Base-by-base conservation (phyloP, 2,329 filamentous ascomycete genomes). In the Pestalotiopsis sp. region DNA sequence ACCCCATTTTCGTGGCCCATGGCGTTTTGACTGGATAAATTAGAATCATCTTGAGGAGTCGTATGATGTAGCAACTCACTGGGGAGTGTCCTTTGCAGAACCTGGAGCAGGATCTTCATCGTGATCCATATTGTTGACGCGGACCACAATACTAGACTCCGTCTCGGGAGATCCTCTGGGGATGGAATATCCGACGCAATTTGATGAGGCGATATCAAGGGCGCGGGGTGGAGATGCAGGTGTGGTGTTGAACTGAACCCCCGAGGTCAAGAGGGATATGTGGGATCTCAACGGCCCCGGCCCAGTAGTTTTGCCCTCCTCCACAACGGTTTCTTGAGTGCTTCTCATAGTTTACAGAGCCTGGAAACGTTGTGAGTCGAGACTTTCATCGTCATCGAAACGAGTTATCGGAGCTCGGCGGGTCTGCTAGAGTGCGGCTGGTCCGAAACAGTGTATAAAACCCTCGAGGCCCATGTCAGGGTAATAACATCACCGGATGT, bases 111-210 rank as follows among this genome's bases (percentile, higher is more conserved):
- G 71, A 61, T 70, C 71, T 56, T 69, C 61, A 60, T 74, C 74
- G 36, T 72, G 63, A 62, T 77, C 76, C 72, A 75, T 75, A n/a
- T 71, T 72, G 67, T 77, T 75, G 68, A 77, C 69, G 60, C 73
- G 74, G 49, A 78, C 77, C 56, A 78, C 70, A 12, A 77, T 77
- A 68, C 77, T 75, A 65, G 77, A 75, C 69, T 77, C 73, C n/a
- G 74, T 73, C 64, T 66, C 71, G 9, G 76, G 73, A 20, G 73
- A 75, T 41, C 72, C 74, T 66, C 73, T 73, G 7, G 76, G 73
- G 4, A 70, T 69, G 25, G 74, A 72, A 52, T 66, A 64, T 17
- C 62, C 69, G 62, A 66, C 59, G 62, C 70, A 69, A 62, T 75
- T 68, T 72, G 72, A 73, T 61, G 59, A 68, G 65, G 68, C 66